Evolutionary conservation across 2,329 filamentous ascomycete genomes (phyloP).

Genomic region (Exophiala dermatitidis): DNA sequence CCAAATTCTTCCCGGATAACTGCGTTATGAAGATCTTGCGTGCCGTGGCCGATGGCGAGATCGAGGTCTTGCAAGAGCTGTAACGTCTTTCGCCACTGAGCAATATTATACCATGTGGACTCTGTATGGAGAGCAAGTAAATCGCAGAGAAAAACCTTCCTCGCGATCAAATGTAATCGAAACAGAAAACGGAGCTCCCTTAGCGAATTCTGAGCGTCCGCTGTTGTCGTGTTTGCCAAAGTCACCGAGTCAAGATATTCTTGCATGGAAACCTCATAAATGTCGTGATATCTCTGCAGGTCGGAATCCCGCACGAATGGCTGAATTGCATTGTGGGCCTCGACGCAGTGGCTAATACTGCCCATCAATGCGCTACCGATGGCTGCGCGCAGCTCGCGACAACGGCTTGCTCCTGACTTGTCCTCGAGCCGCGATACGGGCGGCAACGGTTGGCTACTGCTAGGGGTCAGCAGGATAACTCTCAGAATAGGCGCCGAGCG

Average conservation of each 20-base stretch:
- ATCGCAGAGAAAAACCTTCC: conserved; percentile 83
- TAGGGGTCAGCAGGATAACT: conserved; percentile 14
- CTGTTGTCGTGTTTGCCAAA: conserved; percentile 57
- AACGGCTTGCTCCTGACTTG: conserved; percentile 68
- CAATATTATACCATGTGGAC: conserved; percentile 23
- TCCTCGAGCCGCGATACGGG: conserved; percentile 91
- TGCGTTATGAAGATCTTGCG: conserved; percentile 11
- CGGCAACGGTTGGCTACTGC: conserved; percentile 76
- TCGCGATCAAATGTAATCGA: conserved; percentile 68
- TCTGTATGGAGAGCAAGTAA: conserved; percentile 78
- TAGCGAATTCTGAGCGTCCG: conserved; percentile 70
- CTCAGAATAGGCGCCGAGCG: conserved; percentile 42
- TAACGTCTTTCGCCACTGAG: conserved; percentile 52
- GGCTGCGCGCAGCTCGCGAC: conserved; percentile 68
- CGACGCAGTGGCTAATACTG: conserved; percentile 63
- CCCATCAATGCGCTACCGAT: conserved; percentile 63
- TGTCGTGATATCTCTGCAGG: conserved; percentile 86
- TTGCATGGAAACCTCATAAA: conserved; percentile 69
- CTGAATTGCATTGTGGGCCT: conserved; percentile 61
- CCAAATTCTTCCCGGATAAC: conserved; percentile 21
- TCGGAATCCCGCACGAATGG: conserved; percentile 71
- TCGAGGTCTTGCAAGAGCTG: conserved; percentile 72
- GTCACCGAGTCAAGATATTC: conserved; percentile 64
- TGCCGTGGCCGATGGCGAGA: conserved; percentile 7
- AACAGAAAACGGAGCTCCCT: conserved; percentile 74